These are phyloP conservation scores for Choricystis sp. DNA, from an alignment of 139 green algal genomes.

Conservation along the genomic window DNA sequence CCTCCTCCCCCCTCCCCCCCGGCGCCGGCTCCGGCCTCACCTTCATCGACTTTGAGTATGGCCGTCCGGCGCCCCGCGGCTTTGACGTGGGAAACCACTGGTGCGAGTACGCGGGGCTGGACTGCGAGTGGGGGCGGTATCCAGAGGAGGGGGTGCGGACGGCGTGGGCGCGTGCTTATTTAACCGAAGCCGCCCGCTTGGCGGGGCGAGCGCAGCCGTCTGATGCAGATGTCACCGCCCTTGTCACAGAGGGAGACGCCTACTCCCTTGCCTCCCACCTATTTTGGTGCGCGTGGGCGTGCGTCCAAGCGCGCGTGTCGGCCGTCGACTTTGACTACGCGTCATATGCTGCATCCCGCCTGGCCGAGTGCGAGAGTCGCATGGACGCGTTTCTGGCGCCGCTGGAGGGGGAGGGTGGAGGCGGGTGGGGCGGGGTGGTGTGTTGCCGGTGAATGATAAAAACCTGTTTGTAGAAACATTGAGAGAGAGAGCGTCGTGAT, in stretches of 20 bases:
- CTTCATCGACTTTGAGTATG: constrained; percentile 97
- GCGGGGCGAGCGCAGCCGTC: not conserved
- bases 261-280: constrained; percentile 71
- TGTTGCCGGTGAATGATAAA: too few relatives aligned
- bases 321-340: constrained; percentile 85
- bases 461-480: too few relatives aligned
- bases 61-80: constrained; percentile 41
- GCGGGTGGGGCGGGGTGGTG: too few relatives aligned
- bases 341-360: constrained; percentile 38
- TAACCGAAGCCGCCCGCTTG: not conserved
- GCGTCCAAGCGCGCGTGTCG: constrained; percentile 36
- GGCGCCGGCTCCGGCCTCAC: constrained; percentile 9
- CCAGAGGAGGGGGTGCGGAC: not conserved
- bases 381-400: too few relatives aligned
- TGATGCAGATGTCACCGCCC: not conserved
- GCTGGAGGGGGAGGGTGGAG: too few relatives aligned
- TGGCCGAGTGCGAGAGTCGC: too few relatives aligned
- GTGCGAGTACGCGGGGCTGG: constrained; percentile 85
- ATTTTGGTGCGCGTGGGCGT: constrained; percentile 87
- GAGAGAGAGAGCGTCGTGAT: too few relatives aligned
- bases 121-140: constrained; percentile 72
- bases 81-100: constrained; percentile 93
- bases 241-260: constrained; percentile 50
- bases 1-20: constrained; percentile 11
- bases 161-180: not conserved